Conservation (phyloP, 2,329 filamentous ascomycete species). For the Fusarium acutatum region DNA sequence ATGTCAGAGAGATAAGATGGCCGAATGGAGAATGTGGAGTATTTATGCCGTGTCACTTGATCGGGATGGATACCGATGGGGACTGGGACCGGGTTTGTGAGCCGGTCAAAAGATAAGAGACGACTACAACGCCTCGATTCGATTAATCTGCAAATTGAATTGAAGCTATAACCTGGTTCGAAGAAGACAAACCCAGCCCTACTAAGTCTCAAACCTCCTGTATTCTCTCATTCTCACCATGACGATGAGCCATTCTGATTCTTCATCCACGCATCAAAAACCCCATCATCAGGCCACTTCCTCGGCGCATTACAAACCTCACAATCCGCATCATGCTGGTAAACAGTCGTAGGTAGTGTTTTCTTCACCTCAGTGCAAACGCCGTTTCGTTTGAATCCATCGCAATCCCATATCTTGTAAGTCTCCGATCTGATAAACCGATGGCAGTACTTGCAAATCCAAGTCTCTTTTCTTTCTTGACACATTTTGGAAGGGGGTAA, state of each 20-base stretch:
- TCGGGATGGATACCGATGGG: constrained; percentile 4
- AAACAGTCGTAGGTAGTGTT: background rate
- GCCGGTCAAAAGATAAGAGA: background rate
- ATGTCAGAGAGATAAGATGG: background rate
- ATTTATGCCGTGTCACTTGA: constrained; percentile 7
- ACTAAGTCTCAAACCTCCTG: background rate
- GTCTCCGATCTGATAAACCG: background rate
- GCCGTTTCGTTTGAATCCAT: background rate
- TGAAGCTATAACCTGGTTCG: background rate
- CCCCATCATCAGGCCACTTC: background rate
- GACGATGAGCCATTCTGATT: background rate
- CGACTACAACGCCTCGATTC: background rate
- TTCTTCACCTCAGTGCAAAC: background rate
- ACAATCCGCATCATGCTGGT: background rate
- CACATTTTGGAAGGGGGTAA: background rate
- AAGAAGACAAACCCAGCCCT: background rate
- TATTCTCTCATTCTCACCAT: background rate
- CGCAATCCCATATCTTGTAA: background rate
- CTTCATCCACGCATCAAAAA: background rate
- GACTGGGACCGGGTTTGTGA: background rate
- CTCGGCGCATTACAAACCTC: background rate
- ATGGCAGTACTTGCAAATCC: background rate
- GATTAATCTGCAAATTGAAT: background rate
- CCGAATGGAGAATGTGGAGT: background rate
- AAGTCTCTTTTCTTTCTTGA: background rate